Conservation (phyloP, 2,329 filamentous ascomycete species). For the Ascochyta viciae-villosae region DNA sequence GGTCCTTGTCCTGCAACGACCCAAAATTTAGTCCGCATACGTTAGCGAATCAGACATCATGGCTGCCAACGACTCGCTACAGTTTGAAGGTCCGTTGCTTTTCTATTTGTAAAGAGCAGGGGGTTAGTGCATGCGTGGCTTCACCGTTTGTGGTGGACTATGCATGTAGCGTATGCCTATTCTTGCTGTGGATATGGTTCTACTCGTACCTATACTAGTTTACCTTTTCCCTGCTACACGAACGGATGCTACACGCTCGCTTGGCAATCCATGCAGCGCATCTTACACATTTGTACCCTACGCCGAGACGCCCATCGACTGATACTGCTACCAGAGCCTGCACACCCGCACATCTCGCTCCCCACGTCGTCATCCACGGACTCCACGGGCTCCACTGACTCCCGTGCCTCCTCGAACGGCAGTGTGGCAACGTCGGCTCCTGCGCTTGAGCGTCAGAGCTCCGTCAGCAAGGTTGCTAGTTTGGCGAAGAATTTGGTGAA, state of each 20-base stretch:
- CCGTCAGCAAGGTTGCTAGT: conserved; percentile 8
- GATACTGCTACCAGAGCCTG: not conserved
- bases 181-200: too few relatives aligned
- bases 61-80: conserved; percentile 3
- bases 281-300: too few relatives aligned
- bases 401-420: not conserved
- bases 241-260: not conserved
- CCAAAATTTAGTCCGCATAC: not conserved
- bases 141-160: not conserved
- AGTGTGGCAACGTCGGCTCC: not conserved
- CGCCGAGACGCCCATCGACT: not conserved
- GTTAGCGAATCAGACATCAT: conserved; percentile 2
- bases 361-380: conserved; percentile 4
- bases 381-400: not conserved
- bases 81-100: conserved; percentile 10
- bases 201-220: too few relatives aligned
- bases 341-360: conserved; percentile 1
- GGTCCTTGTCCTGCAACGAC: too few relatives aligned
- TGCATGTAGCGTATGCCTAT: not conserved
- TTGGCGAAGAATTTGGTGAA: conserved; percentile 10
- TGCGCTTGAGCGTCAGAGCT: conserved; percentile 5
- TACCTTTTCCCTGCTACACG: not conserved
- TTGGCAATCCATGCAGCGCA: not conserved
- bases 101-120: not conserved
- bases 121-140: not conserved